phyloP scores from a whole-genome alignment of 2,329 filamentous ascomycete genomes.

The Dothistroma septosporum region DNA sequence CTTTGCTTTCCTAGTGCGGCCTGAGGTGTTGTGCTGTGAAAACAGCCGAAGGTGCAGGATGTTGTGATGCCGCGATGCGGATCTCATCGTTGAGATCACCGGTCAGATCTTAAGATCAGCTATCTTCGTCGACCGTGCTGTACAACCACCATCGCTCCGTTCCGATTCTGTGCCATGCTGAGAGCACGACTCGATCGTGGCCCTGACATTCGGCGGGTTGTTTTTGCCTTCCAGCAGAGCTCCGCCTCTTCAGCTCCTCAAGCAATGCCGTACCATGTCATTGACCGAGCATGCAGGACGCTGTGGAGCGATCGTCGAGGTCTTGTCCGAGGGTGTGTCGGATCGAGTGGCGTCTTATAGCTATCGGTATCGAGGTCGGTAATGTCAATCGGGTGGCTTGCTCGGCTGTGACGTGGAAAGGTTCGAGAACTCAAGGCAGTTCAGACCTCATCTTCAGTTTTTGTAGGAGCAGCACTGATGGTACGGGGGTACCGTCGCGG shows the following conservation, averaged over 20 bases:
- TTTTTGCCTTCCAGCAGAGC: too few relatives aligned
- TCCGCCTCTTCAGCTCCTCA: not conserved
- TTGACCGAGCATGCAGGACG: not conserved
- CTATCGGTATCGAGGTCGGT: not conserved
- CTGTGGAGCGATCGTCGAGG: not conserved
- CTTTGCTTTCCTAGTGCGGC: too few relatives aligned
- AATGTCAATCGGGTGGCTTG: not conserved
- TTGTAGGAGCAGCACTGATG: not conserved
- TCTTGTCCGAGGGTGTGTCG: not conserved
- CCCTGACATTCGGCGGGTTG: too few relatives aligned
- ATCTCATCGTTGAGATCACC: not conserved
- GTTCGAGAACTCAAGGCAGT: not conserved
- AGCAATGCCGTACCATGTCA: not conserved
- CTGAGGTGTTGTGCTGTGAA: not conserved
- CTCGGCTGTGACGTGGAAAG: not conserved
- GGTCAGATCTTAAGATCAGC: too few relatives aligned
- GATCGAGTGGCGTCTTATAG: not conserved
- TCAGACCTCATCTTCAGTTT: not conserved
- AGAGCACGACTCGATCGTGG: too few relatives aligned
- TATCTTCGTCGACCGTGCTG: too few relatives aligned
- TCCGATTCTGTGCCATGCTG: too few relatives aligned
- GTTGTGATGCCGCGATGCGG: not conserved
- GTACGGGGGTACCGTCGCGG: not conserved
- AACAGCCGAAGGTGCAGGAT: not conserved
- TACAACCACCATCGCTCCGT: too few relatives aligned